These are phyloP conservation scores for Fusarium sp. DNA, from an alignment of 2,329 filamentous ascomycete genomes.

Conservation along the genomic window DNA sequence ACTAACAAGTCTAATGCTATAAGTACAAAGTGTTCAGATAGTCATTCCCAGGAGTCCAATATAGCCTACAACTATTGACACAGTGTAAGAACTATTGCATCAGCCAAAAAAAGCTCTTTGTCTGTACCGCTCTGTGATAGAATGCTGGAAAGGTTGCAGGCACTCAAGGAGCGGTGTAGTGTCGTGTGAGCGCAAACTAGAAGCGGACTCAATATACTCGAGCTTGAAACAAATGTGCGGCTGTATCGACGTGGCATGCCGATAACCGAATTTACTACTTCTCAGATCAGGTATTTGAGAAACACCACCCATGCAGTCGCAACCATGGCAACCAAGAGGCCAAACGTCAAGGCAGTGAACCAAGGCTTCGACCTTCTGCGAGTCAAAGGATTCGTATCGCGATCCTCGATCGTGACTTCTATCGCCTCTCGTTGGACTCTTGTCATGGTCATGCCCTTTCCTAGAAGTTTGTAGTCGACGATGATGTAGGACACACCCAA, in stretches of 20 bases:
- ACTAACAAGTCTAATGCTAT: fast-evolving
- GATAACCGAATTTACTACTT: fast-evolving
- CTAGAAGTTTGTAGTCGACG: not conserved
- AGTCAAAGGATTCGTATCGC: not conserved
- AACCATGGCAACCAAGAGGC: not conserved
- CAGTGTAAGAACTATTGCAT: fast-evolving
- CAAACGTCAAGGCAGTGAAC: not conserved
- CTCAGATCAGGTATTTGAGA: not conserved
- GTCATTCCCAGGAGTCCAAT: too few relatives aligned
- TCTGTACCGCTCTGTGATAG: fast-evolving
- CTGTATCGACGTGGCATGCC: fast-evolving
- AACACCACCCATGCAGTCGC: not conserved
- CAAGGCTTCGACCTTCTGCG: not conserved
- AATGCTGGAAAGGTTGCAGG: not conserved
- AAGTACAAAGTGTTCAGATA: not conserved
- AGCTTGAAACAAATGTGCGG: not conserved
- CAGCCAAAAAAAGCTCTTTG: not conserved
- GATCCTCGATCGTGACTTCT: not conserved
- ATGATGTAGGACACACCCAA: not conserved
- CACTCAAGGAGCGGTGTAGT: fast-evolving
- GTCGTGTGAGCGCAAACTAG: fast-evolving
- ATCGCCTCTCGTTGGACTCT: not conserved
- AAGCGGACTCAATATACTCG: not conserved
- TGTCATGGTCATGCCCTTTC: not conserved
- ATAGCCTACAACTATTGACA: fast-evolving